Evolutionary conservation across 441 rosid genomes (phyloP).

Genomic region (Gossypium schwendimanii): DNA sequence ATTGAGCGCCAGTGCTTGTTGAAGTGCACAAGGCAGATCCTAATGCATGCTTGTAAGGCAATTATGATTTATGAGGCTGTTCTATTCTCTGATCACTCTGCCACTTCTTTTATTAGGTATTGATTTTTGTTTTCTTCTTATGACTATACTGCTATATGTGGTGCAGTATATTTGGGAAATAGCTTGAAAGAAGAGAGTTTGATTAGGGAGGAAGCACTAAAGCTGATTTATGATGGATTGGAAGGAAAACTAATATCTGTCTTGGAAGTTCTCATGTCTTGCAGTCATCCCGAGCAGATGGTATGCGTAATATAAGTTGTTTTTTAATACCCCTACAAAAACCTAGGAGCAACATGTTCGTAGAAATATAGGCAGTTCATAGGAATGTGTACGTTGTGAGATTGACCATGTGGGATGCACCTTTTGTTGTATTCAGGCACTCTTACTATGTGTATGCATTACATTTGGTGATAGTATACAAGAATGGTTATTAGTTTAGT

Average conservation of each 20-base stretch:
- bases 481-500: not conserved
- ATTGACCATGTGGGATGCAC: not conserved
- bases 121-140: slow-evolving; percentile 6
- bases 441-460: not conserved
- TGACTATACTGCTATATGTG: slow-evolving; percentile 12
- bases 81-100: not conserved
- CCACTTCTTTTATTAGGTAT: slow-evolving; percentile 5
- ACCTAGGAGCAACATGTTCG: not conserved
- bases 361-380: not conserved
- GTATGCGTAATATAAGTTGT: slow-evolving; percentile 29
- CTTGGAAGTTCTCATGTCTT: slow-evolving; percentile 50
- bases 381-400: not conserved
- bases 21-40: slow-evolving; percentile 80
- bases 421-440: not conserved
- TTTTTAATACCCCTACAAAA: not conserved
- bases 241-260: slow-evolving; percentile 57
- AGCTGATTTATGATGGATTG: slow-evolving; percentile 79
- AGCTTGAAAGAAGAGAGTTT: slow-evolving; percentile 38
- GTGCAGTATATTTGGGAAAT: slow-evolving; percentile 56
- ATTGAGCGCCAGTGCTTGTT: slow-evolving; percentile 92
- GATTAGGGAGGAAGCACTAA: slow-evolving; percentile 42
- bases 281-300: slow-evolving; percentile 63
- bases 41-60: slow-evolving; percentile 73
- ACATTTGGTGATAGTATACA: not conserved
- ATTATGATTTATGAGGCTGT: slow-evolving; percentile 4